These are phyloP conservation scores for Dendrocalamus latiflorus DNA, from an alignment of 202 grass and related monocot genomes.

Conservation along the genomic window DNA sequence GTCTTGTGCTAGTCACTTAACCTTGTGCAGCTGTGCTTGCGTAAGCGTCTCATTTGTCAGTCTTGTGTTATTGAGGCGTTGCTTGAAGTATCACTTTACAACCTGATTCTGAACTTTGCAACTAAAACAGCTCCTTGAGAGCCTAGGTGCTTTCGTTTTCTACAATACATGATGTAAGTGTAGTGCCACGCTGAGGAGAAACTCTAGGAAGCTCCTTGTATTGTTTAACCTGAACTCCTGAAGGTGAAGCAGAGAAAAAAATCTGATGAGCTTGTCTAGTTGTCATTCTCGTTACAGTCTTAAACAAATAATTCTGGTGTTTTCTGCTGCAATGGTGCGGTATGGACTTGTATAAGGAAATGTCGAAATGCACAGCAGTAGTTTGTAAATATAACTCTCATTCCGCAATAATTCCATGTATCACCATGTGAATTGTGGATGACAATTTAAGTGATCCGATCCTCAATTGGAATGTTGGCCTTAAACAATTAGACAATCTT, in stretches of 20 bases:
- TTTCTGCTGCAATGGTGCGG: neutral
- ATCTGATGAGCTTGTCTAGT: too few relatives aligned
- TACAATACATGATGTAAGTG: slow-evolving; percentile 7
- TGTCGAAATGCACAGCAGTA: neutral
- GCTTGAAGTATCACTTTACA: neutral
- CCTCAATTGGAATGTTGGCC: neutral
- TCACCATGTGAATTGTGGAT: neutral
- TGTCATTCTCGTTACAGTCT: too few relatives aligned
- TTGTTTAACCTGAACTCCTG: neutral
- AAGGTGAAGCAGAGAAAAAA: neutral
- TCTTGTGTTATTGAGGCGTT: neutral
- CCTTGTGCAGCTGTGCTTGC: slow-evolving; percentile 6
- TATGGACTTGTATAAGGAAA: neutral
- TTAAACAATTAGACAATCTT: neutral
- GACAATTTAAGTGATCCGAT: neutral
- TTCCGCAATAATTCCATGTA: neutral
- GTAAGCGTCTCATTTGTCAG: slow-evolving; percentile 20
- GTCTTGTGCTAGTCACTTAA: neutral
- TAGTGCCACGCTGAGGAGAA: neutral
- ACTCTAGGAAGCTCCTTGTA: neutral
- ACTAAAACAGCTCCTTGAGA: neutral
- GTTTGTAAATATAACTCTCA: neutral
- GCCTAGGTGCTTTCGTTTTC: neutral
- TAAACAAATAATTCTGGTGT: neutral
- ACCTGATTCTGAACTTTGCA: neutral